Evolutionary conservation across 2,329 filamentous ascomycete species (phyloP), one percentile per base, ranked within the genome.

Genomic region (Calonectria pauciramosa): DNA sequence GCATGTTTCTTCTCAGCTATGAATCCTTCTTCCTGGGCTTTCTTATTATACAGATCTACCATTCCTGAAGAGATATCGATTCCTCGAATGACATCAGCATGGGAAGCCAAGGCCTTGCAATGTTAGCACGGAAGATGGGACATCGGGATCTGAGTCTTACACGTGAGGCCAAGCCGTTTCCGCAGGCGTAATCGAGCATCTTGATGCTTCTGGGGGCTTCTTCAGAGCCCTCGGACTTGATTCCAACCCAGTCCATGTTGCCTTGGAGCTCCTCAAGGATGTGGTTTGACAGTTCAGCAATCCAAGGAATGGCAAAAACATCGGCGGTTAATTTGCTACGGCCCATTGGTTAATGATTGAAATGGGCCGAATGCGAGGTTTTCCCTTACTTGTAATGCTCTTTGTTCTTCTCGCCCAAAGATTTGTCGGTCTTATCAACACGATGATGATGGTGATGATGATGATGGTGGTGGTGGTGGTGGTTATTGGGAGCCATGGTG

Each of bases 11-110:
- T 78, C 8, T 77, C 75, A 0, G 75, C 69, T 0, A 73, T 56
- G 34, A 81, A 77, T 1, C 80, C 80, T 20, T 77, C 73, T 20
- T 81, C 78, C 2, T 70, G n/a, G 0, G 82, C 83, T 65, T 77
- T 77, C 6, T 73, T 18, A 60, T 85, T 85, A 77, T 84, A 86
- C 68, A 82, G 78, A 2, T 78, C 72, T 7, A 80, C 80, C 80
- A 85, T 85, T 23, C 77, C 76, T 0, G 80, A 75, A 0, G 85
- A 84, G 30, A 86, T 80, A 65, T 86, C 85, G 32, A 86, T 80
- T 10, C 85, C 85, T 49, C 82, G 80, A 13, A 84, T 78, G 2
- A 65, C 75, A 2, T 81, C 78, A 26, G 85, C 77, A n/a, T 80
- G 82, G 0, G 82, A 76, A 8, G 79, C 75, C 10, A 86, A 75